Base-by-base conservation (phyloP, 129 eudicot genomes). In the Tagetes patula region DNA sequence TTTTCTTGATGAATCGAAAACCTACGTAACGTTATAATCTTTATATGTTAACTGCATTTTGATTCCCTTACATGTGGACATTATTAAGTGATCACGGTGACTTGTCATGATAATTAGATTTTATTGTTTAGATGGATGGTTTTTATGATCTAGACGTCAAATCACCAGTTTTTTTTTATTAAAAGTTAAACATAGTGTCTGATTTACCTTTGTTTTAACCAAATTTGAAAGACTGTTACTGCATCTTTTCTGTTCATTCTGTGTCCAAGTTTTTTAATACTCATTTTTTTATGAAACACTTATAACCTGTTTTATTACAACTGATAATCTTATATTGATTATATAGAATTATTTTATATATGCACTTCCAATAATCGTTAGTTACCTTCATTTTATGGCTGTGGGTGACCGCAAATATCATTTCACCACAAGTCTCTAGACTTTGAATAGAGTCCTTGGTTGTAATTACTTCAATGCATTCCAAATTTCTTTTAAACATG, bases 301-400 rank as follows among this genome's bases (percentile, higher is more conserved):
- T n/a, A 13, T 7, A 13, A n/a, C 6, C 56, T 50, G 2, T 3
- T 50, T 50, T 50, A 13, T 50, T 50, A 50, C 31, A 50, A n/a
- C 10, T 56, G 37, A 36, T 60, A 33, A 11, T 60, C 66, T 60
- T 3, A 34, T 34, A 32, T 2, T 34, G 66, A 34, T 34, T 60
- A 33, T 60, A 36, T 0, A 62, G 37, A 12, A 62, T 62, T 31
- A 62, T 4, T 12, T 38, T 38, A 37, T n/a, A 13, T 13, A 30
- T 50, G 56, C 31, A 50, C 33, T 7, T 8, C 13, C 14, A 58
- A 58, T 8, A 9, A 58, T 40, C 48, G 46, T 34, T 64, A 63
- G 37, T 42, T 84, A 91, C 97, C 95, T 91, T 91, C 82, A 91
- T 27, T 65, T 88, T 86, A 55, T 86, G 94, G 84, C 72, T 82